phyloP scores from a whole-genome alignment of 192 early-diverging fungal genomes.

The Allomyces arbusculus region DNA sequence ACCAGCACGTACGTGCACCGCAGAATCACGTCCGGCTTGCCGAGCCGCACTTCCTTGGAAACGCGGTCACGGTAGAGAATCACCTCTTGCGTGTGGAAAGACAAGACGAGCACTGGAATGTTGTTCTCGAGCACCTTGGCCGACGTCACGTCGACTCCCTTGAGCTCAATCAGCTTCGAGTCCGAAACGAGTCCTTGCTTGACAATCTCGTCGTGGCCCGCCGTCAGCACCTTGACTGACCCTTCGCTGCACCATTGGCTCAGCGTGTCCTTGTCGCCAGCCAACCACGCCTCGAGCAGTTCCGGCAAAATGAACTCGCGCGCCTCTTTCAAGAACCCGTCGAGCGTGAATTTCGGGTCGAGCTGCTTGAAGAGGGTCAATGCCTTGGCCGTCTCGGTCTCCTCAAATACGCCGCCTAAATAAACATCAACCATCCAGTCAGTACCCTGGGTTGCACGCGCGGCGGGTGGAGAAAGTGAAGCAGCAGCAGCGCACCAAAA shows the following conservation, averaged over 20 bases:
- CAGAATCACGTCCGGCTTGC: slow-evolving; percentile 32
- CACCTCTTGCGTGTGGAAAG: slow-evolving; percentile 85
- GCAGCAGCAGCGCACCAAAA: slow-evolving; percentile 23
- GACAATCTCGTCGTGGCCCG: slow-evolving; percentile 60
- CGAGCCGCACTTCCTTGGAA: slow-evolving; percentile 68
- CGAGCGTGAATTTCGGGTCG: slow-evolving; percentile 68
- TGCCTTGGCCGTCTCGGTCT: slow-evolving; percentile 84
- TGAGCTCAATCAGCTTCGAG: slow-evolving; percentile 82
- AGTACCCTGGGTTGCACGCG: not conserved
- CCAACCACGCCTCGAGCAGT: slow-evolving; percentile 83
- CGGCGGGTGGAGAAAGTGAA: not conserved
- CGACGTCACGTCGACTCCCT: slow-evolving; percentile 57
- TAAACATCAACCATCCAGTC: not conserved
- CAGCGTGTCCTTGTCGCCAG: slow-evolving; percentile 59
- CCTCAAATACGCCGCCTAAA: slow-evolving; percentile 59
- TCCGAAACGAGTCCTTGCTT: slow-evolving; percentile 77
- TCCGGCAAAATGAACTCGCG: slow-evolving; percentile 87
- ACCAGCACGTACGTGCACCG: not conserved
- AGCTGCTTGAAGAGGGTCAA: slow-evolving; percentile 60
- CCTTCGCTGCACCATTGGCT: slow-evolving; percentile 89
- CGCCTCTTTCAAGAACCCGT: slow-evolving; percentile 75
- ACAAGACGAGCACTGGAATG: slow-evolving; percentile 70
- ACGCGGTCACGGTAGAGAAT: slow-evolving; percentile 71
- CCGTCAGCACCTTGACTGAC: slow-evolving; percentile 57
- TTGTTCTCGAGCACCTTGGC: slow-evolving; percentile 85